Conservation (phyloP, 371 early-diverging fungal species). For the Nematocida sp. region DNA sequence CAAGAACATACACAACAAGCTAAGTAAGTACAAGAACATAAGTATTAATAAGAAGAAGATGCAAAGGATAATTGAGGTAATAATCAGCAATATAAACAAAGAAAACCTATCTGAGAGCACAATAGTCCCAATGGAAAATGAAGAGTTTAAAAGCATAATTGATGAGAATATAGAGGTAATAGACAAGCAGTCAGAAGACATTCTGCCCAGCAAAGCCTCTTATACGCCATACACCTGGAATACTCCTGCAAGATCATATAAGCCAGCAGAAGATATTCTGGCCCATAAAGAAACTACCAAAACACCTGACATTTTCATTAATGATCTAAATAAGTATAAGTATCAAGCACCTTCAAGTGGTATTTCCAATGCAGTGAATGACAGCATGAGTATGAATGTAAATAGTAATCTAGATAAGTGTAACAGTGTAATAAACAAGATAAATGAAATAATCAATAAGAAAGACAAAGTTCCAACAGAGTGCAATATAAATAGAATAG, state of each 20-base stretch:
- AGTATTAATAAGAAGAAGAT: conserved; percentile 22
- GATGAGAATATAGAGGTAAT: conserved; percentile 20
- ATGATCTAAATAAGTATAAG: too few species aligned
- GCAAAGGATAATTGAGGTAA: conserved; percentile 37
- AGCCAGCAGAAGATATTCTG: too few species aligned
- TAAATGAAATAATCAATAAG: conserved; percentile 22
- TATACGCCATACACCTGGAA: too few species aligned
- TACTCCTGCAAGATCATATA: too few species aligned
- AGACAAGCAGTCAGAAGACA: conserved; percentile 18
- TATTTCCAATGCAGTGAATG: too few species aligned
- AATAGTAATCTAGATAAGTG: conserved; percentile 39
- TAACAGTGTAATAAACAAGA: neutral
- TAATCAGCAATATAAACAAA: neutral
- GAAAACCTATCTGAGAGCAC: conserved; percentile 7
- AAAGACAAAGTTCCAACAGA: neutral
- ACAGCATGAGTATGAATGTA: too few species aligned
- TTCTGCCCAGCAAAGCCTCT: too few species aligned
- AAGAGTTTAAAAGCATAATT: conserved; percentile 47
- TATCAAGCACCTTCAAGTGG: too few species aligned
- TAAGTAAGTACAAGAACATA: conserved; percentile 9
- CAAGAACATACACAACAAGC: conserved; percentile 16
- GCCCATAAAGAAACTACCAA: neutral
- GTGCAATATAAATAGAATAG: conserved; percentile 3
- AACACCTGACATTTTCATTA: too few species aligned
- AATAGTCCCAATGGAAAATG: neutral